phyloP scores from a whole-genome alignment of 2,329 filamentous ascomycete genomes.

The Chaetomium strumarium region DNA sequence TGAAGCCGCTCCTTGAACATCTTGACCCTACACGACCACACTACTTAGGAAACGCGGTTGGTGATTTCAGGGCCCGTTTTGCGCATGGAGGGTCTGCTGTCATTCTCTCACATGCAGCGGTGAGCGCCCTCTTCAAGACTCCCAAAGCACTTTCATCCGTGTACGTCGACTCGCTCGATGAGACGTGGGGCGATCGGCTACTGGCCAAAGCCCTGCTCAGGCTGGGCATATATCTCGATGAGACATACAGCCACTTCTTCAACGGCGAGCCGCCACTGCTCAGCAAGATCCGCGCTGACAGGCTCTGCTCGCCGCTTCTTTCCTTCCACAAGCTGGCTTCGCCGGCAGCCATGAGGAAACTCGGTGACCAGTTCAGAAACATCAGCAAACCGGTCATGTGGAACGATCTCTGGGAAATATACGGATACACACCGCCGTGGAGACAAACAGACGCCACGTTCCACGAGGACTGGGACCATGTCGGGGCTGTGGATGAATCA shows the following conservation, averaged over 20 bases:
- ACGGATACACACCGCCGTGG: slow-evolving; percentile 36
- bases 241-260: slow-evolving; percentile 48
- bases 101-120: slow-evolving; percentile 45
- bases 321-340: slow-evolving; percentile 48
- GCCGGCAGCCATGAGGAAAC: slow-evolving; percentile 39
- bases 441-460: slow-evolving; percentile 28
- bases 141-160: slow-evolving; percentile 38
- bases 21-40: slow-evolving; percentile 41
- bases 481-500: slow-evolving; percentile 43
- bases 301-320: slow-evolving; percentile 49
- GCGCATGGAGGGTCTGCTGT: slow-evolving; percentile 52
- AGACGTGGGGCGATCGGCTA: slow-evolving; percentile 50
- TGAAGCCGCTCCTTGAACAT: slow-evolving; percentile 43
- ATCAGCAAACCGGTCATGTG: slow-evolving; percentile 40
- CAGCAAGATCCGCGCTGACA: slow-evolving; percentile 44
- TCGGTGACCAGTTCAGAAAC: slow-evolving; percentile 37
- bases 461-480: slow-evolving; percentile 40
- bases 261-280: slow-evolving; percentile 48
- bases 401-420: slow-evolving; percentile 46
- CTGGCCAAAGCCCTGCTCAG: slow-evolving; percentile 48
- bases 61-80: slow-evolving; percentile 50
- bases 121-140: slow-evolving; percentile 41
- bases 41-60: slow-evolving; percentile 53
- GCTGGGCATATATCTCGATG: slow-evolving; percentile 50
- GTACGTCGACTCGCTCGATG: slow-evolving; percentile 43